Evolutionary conservation across 2,329 filamentous ascomycete genomes (phyloP).

Genomic region (Juglanconis juglandina): DNA sequence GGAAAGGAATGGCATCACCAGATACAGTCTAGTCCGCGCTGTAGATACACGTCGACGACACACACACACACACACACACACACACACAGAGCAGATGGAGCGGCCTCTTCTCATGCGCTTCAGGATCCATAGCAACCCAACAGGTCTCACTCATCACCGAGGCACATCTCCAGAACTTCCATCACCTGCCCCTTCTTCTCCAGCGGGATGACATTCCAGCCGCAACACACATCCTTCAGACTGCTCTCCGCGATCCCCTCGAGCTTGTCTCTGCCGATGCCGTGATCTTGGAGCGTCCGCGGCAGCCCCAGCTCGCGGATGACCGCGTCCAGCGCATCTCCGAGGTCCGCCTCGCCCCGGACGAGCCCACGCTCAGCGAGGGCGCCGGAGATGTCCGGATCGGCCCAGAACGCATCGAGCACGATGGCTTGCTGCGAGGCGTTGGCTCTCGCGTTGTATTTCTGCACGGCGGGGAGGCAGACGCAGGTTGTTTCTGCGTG

Average conservation of each 20-base stretch:
- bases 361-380: slow-evolving; percentile 26
- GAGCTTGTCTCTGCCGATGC: slow-evolving; percentile 43
- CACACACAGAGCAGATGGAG: no score
- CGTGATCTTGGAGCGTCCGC: slow-evolving; percentile 42
- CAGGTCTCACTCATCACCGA: slow-evolving; percentile 33
- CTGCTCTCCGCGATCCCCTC: slow-evolving; percentile 42
- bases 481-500: slow-evolving; percentile 52
- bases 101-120: no score
- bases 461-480: slow-evolving; percentile 49
- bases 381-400: slow-evolving; percentile 30
- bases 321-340: slow-evolving; percentile 45
- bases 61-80: slow-evolving; percentile 27
- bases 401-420: slow-evolving; percentile 34
- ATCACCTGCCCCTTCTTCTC: slow-evolving; percentile 41
- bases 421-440: slow-evolving; percentile 36
- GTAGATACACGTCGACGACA: neutral
- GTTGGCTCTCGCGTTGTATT: slow-evolving; percentile 42
- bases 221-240: slow-evolving; percentile 42
- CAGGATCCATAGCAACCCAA: neutral
- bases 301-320: slow-evolving; percentile 49
- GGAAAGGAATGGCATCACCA: no score
- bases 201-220: slow-evolving; percentile 44
- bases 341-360: slow-evolving; percentile 36
- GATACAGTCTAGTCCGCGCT: no score
- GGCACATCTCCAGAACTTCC: slow-evolving; percentile 42